Conservation (phyloP, 352 stramenopile species). For the Pythium phragmitis region DNA sequence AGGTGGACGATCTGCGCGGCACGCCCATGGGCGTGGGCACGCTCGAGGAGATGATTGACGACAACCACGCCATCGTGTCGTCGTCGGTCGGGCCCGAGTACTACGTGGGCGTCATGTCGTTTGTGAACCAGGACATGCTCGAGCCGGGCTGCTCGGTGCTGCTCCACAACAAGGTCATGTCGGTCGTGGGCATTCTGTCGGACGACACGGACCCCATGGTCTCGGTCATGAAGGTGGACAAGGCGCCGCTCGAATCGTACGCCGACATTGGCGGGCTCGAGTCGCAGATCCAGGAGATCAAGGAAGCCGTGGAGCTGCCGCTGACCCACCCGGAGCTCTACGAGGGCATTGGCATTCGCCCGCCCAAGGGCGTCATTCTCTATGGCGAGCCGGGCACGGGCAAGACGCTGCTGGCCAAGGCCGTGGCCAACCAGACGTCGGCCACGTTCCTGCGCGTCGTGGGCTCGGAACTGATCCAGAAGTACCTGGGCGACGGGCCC, state of each 20-base stretch:
- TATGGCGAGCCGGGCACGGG: conserved; percentile 99
- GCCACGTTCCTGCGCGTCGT: conserved; percentile 99
- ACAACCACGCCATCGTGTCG: conserved; percentile 99
- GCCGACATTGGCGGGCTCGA: conserved; percentile 99
- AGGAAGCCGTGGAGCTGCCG: conserved; percentile 95
- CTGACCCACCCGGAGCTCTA: conserved; percentile 99
- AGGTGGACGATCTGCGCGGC: conserved; percentile 98
- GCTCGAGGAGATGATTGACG: conserved; percentile 99
- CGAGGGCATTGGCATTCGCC: conserved; percentile 98
- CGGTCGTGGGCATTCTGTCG: conserved; percentile 97
- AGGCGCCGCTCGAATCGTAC: conserved; percentile 99
- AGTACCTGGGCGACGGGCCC: conserved; percentile 99
- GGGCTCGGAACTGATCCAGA: conserved; percentile 99
- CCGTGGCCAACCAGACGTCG: conserved; percentile 99
- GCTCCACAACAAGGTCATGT: conserved; percentile 99
- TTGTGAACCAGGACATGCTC: conserved; percentile 99
- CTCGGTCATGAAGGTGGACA: conserved; percentile 99
- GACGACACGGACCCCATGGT: conserved; percentile 99
- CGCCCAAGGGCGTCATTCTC: conserved; percentile 99
- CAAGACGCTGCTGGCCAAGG: conserved; percentile 99
- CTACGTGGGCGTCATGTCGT: conserved; percentile 99
- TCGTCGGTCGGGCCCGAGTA: conserved; percentile 98
- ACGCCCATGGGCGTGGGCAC: conserved; percentile 98
- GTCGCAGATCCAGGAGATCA: conserved; percentile 96
- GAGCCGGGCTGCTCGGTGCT: conserved; percentile 98